A percentile compares a stretch with the other conserved stretches of the same genome.
Conservation (phyloP, 306 rosid genomes). For the Luffa aegyptiaca region DNA sequence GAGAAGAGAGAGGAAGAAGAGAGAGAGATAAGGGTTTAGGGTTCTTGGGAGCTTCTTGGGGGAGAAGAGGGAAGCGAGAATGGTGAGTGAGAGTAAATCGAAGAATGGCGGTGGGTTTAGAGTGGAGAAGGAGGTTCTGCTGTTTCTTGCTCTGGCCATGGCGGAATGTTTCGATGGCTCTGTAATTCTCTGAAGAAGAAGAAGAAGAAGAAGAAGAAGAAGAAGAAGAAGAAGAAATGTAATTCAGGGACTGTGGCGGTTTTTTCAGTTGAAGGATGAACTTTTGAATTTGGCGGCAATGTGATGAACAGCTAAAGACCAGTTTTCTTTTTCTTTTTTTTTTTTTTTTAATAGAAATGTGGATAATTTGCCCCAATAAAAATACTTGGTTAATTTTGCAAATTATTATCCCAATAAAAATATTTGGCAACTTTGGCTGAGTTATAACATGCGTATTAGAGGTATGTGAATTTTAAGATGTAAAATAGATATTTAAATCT, state of each 20-base stretch:
- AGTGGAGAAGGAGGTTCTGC: conserved; percentile 16
- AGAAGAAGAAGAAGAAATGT: background rate
- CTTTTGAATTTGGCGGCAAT: conserved; percentile 1
- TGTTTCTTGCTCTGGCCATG: conserved; percentile 33
- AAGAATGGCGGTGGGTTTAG: conserved; percentile 23
- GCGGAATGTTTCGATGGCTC: background rate
- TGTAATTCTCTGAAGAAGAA: background rate
- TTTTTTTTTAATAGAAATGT: too few species aligned
- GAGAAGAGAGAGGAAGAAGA: conserved; percentile 25
- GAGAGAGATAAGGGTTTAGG: conserved; percentile 11
- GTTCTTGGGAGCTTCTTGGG: conserved; percentile 14
- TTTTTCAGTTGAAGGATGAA: background rate
- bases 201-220: background rate
- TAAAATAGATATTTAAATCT: too few species aligned
- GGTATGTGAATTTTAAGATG: too few species aligned
- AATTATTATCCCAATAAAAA: too few species aligned
- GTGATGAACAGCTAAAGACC: background rate
- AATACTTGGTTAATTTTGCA: too few species aligned
- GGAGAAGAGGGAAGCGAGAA: conserved; percentile 20
- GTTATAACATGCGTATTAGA: too few species aligned
- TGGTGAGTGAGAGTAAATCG: conserved; percentile 24
- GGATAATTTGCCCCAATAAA: too few species aligned
- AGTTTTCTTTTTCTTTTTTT: too few species aligned
- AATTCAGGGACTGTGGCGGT: background rate
- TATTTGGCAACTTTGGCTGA: too few species aligned